A percentile compares a stretch with the other conserved stretches of the same genome.
phyloP scores from a whole-genome alignment of 768 basidiomycete species.

The Rhizopogon sp. region DNA sequence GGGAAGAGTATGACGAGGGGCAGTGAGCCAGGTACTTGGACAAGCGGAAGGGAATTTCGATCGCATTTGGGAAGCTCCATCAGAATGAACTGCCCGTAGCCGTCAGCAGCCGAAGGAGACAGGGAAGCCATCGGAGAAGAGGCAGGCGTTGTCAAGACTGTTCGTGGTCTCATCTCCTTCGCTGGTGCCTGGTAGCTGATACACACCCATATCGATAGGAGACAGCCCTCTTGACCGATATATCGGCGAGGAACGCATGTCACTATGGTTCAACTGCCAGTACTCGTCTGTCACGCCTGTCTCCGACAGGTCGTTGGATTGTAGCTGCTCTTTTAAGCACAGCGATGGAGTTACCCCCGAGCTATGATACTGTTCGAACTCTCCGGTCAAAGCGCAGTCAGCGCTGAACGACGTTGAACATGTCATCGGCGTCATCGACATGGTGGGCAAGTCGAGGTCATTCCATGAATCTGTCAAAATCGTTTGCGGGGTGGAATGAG shows the following conservation, averaged over 20 bases:
- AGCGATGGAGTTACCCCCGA: not conserved
- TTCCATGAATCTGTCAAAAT: not conserved
- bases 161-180: not conserved
- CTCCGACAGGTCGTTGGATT: not conserved
- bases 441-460: not conserved
- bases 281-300: not conserved
- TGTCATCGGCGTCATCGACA: not conserved
- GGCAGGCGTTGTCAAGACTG: not conserved
- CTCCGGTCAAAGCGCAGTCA: not conserved
- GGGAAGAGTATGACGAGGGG: too few species aligned
- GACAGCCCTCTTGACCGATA: not conserved
- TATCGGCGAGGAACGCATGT: not conserved
- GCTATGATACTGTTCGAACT: not conserved
- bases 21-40: not conserved
- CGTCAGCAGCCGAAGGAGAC: not conserved
- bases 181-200: not conserved
- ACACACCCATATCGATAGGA: not conserved
- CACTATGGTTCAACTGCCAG: not conserved
- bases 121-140: not conserved
- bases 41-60: not conserved
- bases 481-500: not conserved
- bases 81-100: too few species aligned
- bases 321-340: not conserved
- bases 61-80: not conserved
- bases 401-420: not conserved